Base-by-base conservation (phyloP, 1,139 yeast species). In the Sugiyamaella xylanicola region DNA sequence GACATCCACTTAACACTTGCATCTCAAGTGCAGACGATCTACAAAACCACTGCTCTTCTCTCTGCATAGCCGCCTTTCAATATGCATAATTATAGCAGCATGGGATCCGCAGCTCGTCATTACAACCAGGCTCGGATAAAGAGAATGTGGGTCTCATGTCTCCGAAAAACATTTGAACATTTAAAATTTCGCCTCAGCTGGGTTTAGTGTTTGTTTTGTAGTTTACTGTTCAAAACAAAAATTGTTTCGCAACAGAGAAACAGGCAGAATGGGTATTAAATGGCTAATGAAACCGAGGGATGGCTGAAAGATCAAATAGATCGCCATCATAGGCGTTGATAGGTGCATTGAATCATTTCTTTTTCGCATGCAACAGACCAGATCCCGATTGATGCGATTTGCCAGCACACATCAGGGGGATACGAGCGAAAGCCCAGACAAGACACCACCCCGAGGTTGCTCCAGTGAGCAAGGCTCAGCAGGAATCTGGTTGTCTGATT, bases 311-410 rank as follows among this genome's bases (percentile, higher is more conserved):
- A 32, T 32, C 37, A 8, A 32, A 13, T 2, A 9, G 44, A 40
- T 25, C 19, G 15, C 29, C 21, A 15, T 16, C 5, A 43, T 43
- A 25, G 36, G 47, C 47, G 47, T 43, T 43, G 47, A 43, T 43
- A 19, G 13, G 17, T 27, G 37, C 47, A 43, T 43, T 7, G 15
- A 27, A 15, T 16, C 45, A 27, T 43, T 25, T 32, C 47, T 27
- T 43, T 27, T 27, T 25, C 15, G 15, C 17, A 15, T 27, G 47
- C 37, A 43, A 4, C 5, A 9, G 8, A 43, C 19, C 21, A 43
- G 37, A 32, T 32, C 13, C 37, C 47, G 47, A 43, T 43, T 21
- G 45, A 41, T 41, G 32, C 32, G 32, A 25, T 11, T 11, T 7
- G 11, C 32, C 32, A 25, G 32, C 32, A 25, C 32, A 25, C 13